Percentiles rank a stretch among this genome's conserved stretches.
phyloP scores from a whole-genome alignment of 176 grass and related monocot species.

The Bromus sterilis region DNA sequence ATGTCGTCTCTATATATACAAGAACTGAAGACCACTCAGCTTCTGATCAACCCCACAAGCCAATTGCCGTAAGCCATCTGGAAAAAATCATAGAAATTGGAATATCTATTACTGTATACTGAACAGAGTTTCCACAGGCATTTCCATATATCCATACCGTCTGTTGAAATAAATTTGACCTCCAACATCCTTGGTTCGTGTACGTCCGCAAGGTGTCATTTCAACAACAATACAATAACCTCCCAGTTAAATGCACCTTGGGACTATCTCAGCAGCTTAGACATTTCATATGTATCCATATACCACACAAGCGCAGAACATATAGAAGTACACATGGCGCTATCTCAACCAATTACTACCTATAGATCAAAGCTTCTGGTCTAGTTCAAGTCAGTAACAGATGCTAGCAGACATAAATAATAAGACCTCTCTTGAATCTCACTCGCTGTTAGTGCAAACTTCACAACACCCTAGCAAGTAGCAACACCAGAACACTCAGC shows the following conservation, averaged over 20 bases:
- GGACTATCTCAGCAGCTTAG: neutral
- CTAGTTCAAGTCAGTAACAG: neutral
- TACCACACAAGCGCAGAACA: neutral
- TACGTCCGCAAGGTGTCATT: neutral
- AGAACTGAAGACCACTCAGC: too few relatives aligned
- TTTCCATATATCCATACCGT: too few relatives aligned
- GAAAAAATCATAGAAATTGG: too few relatives aligned
- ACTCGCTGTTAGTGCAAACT: neutral
- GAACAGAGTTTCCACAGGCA: too few relatives aligned
- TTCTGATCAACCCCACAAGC: too few relatives aligned
- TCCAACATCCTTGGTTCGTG: too few relatives aligned
- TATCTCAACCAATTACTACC: neutral
- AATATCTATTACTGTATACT: too few relatives aligned
- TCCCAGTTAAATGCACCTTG: neutral
- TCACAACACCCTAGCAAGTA: neutral
- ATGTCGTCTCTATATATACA: too few relatives aligned
- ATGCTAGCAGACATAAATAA: neutral
- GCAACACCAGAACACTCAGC: neutral
- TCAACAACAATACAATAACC: neutral
- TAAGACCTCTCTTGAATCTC: neutral
- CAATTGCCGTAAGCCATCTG: too few relatives aligned
- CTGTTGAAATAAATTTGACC: too few relatives aligned
- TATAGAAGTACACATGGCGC: neutral
- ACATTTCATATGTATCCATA: neutral
- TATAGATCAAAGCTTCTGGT: neutral